Conservation (phyloP, 2,329 filamentous ascomycete genomes). For the Aplosporella prunicola region DNA sequence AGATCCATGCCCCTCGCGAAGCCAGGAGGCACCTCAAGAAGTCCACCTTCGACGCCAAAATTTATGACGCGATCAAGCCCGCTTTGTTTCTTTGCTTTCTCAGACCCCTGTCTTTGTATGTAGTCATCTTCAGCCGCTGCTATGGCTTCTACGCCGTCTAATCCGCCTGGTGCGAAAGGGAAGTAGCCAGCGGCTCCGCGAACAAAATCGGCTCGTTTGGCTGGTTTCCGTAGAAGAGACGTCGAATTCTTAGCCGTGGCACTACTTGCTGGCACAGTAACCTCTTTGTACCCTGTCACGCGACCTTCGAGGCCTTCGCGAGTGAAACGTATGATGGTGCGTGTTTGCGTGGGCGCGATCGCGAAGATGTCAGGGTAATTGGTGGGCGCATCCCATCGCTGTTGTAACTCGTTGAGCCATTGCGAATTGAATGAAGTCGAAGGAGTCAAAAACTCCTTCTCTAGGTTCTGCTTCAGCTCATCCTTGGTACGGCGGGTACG, state of each 20-base stretch:
- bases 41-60: slow-evolving; percentile 63
- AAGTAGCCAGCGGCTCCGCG: slow-evolving; percentile 89
- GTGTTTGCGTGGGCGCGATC: slow-evolving; percentile 80
- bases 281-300: slow-evolving; percentile 88
- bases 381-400: slow-evolving; percentile 74
- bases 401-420: slow-evolving; percentile 85
- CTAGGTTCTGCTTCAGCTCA: slow-evolving; percentile 61
- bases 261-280: slow-evolving; percentile 81
- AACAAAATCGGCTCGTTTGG: slow-evolving; percentile 80
- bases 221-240: slow-evolving; percentile 76
- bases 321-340: slow-evolving; percentile 88
- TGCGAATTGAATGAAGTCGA: slow-evolving; percentile 68
- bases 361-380: slow-evolving; percentile 79
- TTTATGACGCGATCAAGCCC: slow-evolving; percentile 79
- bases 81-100: slow-evolving; percentile 31
- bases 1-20: slow-evolving; percentile 71
- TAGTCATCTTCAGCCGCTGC: slow-evolving; percentile 74
- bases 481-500: slow-evolving; percentile 46
- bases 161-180: slow-evolving; percentile 81
- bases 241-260: slow-evolving; percentile 94
- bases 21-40: slow-evolving; percentile 76
- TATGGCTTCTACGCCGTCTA: slow-evolving; percentile 78
- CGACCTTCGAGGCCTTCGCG: slow-evolving; percentile 85
- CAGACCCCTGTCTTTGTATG: slow-evolving; percentile 41
- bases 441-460: slow-evolving; percentile 68